Evolutionary conservation across 768 basidiomycete genomes (phyloP), one percentile per base, ranked within the genome.

Genomic region (Rubroboletus satanas): DNA sequence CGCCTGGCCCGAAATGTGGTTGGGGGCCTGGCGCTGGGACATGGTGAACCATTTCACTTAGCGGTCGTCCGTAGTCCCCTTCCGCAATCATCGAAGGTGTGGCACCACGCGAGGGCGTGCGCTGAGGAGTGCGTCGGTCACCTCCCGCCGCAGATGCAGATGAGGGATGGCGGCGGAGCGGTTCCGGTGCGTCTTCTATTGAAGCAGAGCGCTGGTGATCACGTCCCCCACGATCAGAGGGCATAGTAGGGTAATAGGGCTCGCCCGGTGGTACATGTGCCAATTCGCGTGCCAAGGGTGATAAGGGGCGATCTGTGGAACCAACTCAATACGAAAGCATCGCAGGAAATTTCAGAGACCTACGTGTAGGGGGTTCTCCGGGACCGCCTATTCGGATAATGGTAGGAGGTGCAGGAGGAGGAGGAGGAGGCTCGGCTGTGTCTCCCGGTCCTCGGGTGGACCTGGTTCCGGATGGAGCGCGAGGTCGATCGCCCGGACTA

Each of bases 361-460:
- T 58, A 70, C 69, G 57, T 42, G 55, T 42, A 23, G 26, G 57
- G 42, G 31, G 42, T 8, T 56, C 65, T 21, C 31, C 45, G 15
- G 42, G 23, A 12, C 61, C 57, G 15, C 62, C 68, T 35, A 70
- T 36, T 51, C 67, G 66, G 21, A 71, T 71, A 28, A 71, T 63
- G 9, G 69, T 71, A 21, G 69, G 69, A 11, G 59, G 62, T 9
- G 44, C 38, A 15, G 67, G 69, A 23, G 69, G 69, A 29, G 45
- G 50, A 33, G 59, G 53, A 6, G 59, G 57, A 14, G 35, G 45
- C 17, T 48, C 31, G 7, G 15, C 36, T 28, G 43, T 21, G 12
- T 60, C 62, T 28, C 39, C 58, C 32, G 58, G 58, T 36, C 54
- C 52, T 29, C 45, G 56, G 15, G 31, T 15, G 5, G 57, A 23